Percentiles rank a stretch among this genome's conserved stretches.
Conservation (phyloP, 805 yeast genomes). For the Yarrowia deformans region DNA sequence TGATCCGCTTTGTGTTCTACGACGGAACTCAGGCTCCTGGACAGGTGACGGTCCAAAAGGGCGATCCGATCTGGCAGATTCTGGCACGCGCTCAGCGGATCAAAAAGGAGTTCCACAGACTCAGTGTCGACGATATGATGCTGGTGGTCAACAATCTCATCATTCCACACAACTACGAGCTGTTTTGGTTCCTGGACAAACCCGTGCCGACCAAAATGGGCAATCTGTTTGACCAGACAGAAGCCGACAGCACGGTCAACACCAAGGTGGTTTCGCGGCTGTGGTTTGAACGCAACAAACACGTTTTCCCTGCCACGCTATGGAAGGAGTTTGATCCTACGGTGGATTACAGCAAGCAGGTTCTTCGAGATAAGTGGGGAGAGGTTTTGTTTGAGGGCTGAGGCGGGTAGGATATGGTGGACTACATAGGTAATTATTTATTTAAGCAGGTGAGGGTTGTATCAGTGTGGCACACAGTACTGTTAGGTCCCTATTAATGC, state of each 20-base stretch:
- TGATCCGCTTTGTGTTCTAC: conserved; percentile 44
- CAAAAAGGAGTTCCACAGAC: conserved; percentile 46
- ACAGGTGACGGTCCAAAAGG: conserved; percentile 44
- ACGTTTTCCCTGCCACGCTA: conserved; percentile 47
- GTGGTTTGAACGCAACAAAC: conserved; percentile 49
- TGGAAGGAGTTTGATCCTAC: conserved; percentile 49
- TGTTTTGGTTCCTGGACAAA: conserved; percentile 45
- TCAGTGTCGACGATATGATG: conserved; percentile 48
- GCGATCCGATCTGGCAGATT: conserved; percentile 47
- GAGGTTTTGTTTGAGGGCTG: conserved; percentile 37
- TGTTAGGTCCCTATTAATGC: too few species aligned
- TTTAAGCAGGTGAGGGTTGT: not conserved
- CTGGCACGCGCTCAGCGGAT: conserved; percentile 46
- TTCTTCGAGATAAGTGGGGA: conserved; percentile 45
- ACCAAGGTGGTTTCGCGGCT: conserved; percentile 46
- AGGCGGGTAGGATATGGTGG: not conserved
- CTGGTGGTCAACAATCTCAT: conserved; percentile 47
- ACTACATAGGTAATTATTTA: not conserved
- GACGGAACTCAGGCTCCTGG: conserved; percentile 45
- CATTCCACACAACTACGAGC: conserved; percentile 49
- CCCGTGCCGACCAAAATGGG: conserved; percentile 45
- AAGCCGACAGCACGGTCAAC: conserved; percentile 37
- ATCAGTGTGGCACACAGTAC: too few species aligned
- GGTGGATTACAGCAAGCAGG: conserved; percentile 45
- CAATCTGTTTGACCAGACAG: conserved; percentile 45